Percentiles rank a stretch among this genome's conserved stretches.
Conservation (phyloP, 768 basidiomycete species). For the Termitomyces sp. region DNA sequence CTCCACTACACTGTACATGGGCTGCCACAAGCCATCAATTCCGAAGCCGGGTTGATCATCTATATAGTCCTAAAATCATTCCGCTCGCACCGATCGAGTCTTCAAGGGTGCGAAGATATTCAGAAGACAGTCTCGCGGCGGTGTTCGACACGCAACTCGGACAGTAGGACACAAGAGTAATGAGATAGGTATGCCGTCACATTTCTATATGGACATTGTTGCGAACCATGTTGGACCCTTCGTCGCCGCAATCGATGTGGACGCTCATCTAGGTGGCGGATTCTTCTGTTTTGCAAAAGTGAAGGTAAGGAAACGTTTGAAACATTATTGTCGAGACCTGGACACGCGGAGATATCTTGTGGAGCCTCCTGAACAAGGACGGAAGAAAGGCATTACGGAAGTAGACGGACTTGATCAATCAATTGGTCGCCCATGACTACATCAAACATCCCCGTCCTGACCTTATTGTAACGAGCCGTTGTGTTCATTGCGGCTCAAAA, state of each 20-base stretch:
- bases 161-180: slow-evolving; percentile 19
- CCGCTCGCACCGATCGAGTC: slow-evolving; percentile 16
- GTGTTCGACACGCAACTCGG: slow-evolving; percentile 11
- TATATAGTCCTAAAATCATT: slow-evolving; percentile 8
- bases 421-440: slow-evolving; percentile 12
- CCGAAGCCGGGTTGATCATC: neutral
- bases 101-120: slow-evolving; percentile 1
- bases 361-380: slow-evolving; percentile 6
- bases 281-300: slow-evolving; percentile 15
- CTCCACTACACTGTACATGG: slow-evolving; percentile 12
- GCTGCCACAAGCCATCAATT: slow-evolving; percentile 6
- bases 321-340: slow-evolving; percentile 16
- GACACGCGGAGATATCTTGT: slow-evolving; percentile 17
- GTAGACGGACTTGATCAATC: slow-evolving; percentile 13
- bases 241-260: slow-evolving; percentile 14
- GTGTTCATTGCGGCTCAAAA: neutral
- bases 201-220: slow-evolving; percentile 17
- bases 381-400: no score
- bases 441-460: no score
- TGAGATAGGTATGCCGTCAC: slow-evolving; percentile 16
- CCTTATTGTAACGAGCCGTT: neutral
- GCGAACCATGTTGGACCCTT: slow-evolving; percentile 16
- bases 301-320: slow-evolving; percentile 8
- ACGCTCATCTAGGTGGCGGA: slow-evolving; percentile 16
- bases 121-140: slow-evolving; percentile 15